These are phyloP conservation scores for Microbotryum saponariae DNA, from an alignment of 1,284 basidiomycete genomes.

Conservation along the genomic window DNA sequence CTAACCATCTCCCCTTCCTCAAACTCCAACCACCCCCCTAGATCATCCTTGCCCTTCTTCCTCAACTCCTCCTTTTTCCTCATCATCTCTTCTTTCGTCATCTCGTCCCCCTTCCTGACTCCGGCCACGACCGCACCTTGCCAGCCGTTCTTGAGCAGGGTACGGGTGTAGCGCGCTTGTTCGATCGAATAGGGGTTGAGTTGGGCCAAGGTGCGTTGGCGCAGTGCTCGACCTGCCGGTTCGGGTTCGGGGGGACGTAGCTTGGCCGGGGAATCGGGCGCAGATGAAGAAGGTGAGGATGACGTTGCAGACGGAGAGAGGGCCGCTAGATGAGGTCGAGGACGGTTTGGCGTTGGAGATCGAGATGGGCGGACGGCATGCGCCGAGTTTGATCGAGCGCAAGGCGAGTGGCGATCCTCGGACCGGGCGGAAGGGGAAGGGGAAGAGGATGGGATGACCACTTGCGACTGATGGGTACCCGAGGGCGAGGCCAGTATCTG, in stretches of 20 bases:
- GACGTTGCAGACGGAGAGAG: not conserved
- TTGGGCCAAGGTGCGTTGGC: conserved; percentile 40
- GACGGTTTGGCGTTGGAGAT: no score
- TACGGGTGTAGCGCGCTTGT: conserved; percentile 38
- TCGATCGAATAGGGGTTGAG: conserved; percentile 43
- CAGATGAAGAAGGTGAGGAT: not conserved
- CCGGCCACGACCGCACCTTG: conserved; percentile 42
- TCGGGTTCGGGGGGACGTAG: conserved; percentile 1
- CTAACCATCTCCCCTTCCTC: conserved; percentile 7
- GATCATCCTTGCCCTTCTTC: conserved; percentile 11
- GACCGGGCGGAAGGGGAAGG: no score
- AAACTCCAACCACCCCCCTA: conserved; percentile 31
- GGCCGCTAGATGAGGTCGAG: not conserved
- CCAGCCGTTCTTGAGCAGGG: conserved; percentile 42
- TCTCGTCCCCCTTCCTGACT: conserved; percentile 1
- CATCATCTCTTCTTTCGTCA: conserved; percentile 15
- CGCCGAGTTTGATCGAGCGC: no score
- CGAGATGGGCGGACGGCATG: no score
- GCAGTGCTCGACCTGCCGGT: conserved; percentile 28
- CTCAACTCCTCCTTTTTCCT: conserved; percentile 13
- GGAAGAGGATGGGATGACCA: no score
- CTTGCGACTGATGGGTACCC: no score
- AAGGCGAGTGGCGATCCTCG: no score
- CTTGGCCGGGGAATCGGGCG: no score
- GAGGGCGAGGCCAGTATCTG: no score